Percentiles rank a stretch among this genome's conserved stretches.
Conservation (phyloP, 2,329 filamentous ascomycete genomes). For the Beauveria medogensis region DNA sequence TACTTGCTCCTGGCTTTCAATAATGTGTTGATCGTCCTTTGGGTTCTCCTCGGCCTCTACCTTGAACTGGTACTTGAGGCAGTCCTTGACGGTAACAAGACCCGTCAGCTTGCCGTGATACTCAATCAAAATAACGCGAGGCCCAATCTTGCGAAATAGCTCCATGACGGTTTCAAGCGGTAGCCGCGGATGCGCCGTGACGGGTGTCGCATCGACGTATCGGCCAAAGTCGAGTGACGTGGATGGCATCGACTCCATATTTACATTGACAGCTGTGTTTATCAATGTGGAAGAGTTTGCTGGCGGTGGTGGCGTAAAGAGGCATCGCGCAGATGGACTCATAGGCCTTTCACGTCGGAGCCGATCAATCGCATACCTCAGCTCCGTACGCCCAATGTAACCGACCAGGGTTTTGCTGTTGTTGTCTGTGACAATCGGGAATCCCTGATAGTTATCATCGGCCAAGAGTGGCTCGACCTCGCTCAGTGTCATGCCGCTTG, state of each 20-base stretch:
- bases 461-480: conserved; percentile 68
- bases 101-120: conserved; percentile 77
- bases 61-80: conserved; percentile 94
- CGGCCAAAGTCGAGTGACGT: conserved; percentile 69
- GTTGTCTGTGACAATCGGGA: conserved; percentile 76
- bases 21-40: conserved; percentile 47
- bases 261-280: conserved; percentile 46
- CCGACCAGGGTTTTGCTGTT: conserved; percentile 68
- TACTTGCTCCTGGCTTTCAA: conserved; percentile 54
- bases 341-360: conserved; percentile 62
- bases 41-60: conserved; percentile 78
- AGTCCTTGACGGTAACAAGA: conserved; percentile 93
- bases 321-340: conserved; percentile 62
- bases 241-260: conserved; percentile 45
- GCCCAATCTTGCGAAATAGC: conserved; percentile 95
- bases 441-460: conserved; percentile 81
- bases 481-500: conserved; percentile 64
- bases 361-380: conserved; percentile 82
- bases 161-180: conserved; percentile 98
- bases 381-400: conserved; percentile 86
- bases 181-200: conserved; percentile 83
- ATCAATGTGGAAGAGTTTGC: conserved; percentile 27
- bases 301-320: conserved; percentile 50
- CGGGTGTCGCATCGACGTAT: conserved; percentile 81
- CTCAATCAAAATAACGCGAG: conserved; percentile 86